Percentiles rank a stretch among this genome's conserved stretches.
Conservation (phyloP, 2,329 filamentous ascomycete species). For the Penicillium sp. region DNA sequence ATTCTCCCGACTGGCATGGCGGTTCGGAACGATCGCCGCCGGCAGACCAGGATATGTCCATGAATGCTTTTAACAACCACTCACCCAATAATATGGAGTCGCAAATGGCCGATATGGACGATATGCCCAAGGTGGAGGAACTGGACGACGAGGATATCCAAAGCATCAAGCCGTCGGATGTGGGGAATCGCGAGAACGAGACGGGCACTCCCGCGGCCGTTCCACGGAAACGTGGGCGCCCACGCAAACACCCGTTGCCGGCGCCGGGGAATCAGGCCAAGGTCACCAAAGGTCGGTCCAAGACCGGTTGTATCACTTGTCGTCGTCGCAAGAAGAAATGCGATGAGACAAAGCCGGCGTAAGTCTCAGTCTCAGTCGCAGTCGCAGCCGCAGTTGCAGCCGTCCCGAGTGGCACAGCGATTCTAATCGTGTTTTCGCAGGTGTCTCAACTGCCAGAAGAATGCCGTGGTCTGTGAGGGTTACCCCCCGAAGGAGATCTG, state of each 20-base stretch:
- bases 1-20: slow-evolving; percentile 35
- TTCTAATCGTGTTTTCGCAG: slow-evolving; percentile 17
- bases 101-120: slow-evolving; percentile 30
- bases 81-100: slow-evolving; percentile 31
- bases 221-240: slow-evolving; percentile 73
- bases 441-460: slow-evolving; percentile 83
- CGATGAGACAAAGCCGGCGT: slow-evolving; percentile 50
- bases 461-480: slow-evolving; percentile 87
- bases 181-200: slow-evolving; percentile 27
- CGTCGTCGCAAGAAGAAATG: slow-evolving; percentile 66
- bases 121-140: slow-evolving; percentile 60
- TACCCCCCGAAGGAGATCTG: slow-evolving; percentile 86
- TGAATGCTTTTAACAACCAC: slow-evolving; percentile 25
- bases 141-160: slow-evolving; percentile 48
- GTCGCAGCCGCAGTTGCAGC: too few species aligned
- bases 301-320: slow-evolving; percentile 63
- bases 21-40: slow-evolving; percentile 26
- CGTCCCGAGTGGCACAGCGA: background rate
- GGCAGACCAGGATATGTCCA: slow-evolving; percentile 25
- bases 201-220: slow-evolving; percentile 38
- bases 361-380: slow-evolving; percentile 19
- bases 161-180: slow-evolving; percentile 35
- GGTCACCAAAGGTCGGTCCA: slow-evolving; percentile 72
- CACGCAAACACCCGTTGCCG: slow-evolving; percentile 76
- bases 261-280: slow-evolving; percentile 66